Percentiles rank a stretch among this genome's conserved stretches.
phyloP scores from a whole-genome alignment of 2,329 filamentous ascomycete species.

The Tothia fuscella region DNA sequence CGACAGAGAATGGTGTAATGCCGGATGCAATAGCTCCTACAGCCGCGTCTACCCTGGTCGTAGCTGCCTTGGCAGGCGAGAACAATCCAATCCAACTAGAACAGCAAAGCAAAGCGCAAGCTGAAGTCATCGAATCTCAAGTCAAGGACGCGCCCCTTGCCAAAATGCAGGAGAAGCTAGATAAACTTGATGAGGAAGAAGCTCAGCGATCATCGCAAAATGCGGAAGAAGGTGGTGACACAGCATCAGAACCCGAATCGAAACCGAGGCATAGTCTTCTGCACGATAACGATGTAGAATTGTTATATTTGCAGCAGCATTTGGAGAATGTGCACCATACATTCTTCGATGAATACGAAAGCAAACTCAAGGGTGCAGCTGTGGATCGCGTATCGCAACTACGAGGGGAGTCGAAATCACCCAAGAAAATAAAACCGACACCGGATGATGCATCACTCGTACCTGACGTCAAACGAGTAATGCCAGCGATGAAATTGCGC shows the following conservation, averaged over 20 bases:
- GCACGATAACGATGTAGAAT: conserved; percentile 76
- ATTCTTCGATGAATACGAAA: conserved; percentile 78
- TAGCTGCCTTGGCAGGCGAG: conserved; percentile 60
- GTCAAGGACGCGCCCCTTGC: conserved; percentile 76
- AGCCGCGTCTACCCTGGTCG: conserved; percentile 62
- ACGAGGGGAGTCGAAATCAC: conserved; percentile 22
- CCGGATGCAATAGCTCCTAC: background rate
- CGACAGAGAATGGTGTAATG: conserved; percentile 12
- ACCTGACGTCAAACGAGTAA: conserved; percentile 76
- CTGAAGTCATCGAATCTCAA: conserved; percentile 77
- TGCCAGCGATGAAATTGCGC: conserved; percentile 65
- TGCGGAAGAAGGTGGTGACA: conserved; percentile 20
- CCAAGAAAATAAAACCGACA: conserved; percentile 39
- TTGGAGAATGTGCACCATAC: conserved; percentile 61
- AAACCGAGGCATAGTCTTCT: conserved; percentile 62
- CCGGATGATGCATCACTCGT: conserved; percentile 46
- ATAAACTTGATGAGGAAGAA: conserved; percentile 65
- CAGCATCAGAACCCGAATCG: conserved; percentile 19
- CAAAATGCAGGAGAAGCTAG: conserved; percentile 84
- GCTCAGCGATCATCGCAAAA: conserved; percentile 29
- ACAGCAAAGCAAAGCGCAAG: conserved; percentile 72
- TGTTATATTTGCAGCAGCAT: conserved; percentile 63
- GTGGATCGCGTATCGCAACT: conserved; percentile 31
- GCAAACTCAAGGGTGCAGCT: conserved; percentile 24
- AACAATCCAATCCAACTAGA: conserved; percentile 58